A percentile compares a stretch with the other conserved stretches of the same genome.
These are phyloP conservation scores for Chalciporus sphaerocephalus DNA, from an alignment of 768 basidiomycete species.

Conservation along the genomic window DNA sequence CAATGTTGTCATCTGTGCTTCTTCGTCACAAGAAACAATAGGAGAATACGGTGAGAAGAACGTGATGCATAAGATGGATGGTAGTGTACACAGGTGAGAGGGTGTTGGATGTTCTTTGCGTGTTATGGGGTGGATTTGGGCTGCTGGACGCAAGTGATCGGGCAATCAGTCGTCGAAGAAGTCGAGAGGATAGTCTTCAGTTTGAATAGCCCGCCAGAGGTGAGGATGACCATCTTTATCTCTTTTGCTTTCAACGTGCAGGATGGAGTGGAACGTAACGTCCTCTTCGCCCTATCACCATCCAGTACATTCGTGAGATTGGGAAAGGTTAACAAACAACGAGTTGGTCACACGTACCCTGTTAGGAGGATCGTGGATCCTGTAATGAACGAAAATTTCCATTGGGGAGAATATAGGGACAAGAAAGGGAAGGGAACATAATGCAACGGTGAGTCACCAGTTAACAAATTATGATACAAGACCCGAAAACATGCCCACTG, in stretches of 20 bases:
- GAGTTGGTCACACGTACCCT: conserved; percentile 38
- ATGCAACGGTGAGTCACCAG: conserved; percentile 9
- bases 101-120: neutral
- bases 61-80: neutral
- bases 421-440: conserved; percentile 8
- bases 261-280: conserved; percentile 67
- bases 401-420: neutral
- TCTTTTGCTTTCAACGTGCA: conserved; percentile 51
- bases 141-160: neutral
- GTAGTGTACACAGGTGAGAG: neutral
- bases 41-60: neutral
- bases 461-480: conserved; percentile 5
- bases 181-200: conserved; percentile 46
- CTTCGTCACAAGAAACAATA: conserved; percentile 14
- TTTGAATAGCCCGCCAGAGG: conserved; percentile 65
- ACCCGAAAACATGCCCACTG: conserved; percentile 6
- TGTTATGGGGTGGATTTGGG: neutral
- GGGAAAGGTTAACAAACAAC: neutral
- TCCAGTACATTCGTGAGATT: conserved; percentile 9
- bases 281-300: conserved; percentile 54
- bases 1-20: conserved; percentile 14
- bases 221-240: conserved; percentile 47
- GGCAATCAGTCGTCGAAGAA: conserved; percentile 27
- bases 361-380: conserved; percentile 75
- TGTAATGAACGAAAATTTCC: conserved; percentile 24